These are phyloP conservation scores for Cladorrhinum sp. DNA, from an alignment of 2,329 filamentous ascomycete genomes.

Conservation along the genomic window DNA sequence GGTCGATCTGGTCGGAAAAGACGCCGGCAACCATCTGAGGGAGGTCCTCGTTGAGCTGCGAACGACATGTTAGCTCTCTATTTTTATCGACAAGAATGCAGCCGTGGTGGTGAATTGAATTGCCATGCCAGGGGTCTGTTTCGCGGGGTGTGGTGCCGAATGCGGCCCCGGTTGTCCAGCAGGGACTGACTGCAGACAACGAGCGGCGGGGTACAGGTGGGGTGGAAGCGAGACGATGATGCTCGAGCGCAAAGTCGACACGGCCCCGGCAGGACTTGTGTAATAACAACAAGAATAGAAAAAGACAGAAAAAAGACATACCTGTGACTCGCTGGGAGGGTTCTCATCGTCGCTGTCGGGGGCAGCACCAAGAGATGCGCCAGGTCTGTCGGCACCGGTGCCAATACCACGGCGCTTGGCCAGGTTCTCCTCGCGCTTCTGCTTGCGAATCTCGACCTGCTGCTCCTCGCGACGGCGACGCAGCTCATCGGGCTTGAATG, in stretches of 20 bases:
- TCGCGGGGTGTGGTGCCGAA: conserved; percentile 9
- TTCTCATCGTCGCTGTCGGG: conserved; percentile 98
- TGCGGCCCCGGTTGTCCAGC: conserved; percentile 11
- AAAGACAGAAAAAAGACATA: conserved; percentile 43
- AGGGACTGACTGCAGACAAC: conserved; percentile 13
- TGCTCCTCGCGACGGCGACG: conserved; percentile 97
- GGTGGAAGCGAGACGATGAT: conserved; percentile 14
- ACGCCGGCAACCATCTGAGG: conserved; percentile 97
- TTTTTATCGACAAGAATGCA: conserved; percentile 1
- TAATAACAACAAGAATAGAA: conserved; percentile 12
- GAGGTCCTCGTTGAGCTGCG: conserved; percentile 91
- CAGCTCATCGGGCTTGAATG: conserved; percentile 98
- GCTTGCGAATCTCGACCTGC: conserved; percentile 98
- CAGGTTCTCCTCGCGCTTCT: conserved; percentile 97
- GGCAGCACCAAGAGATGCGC: conserved; percentile 79
- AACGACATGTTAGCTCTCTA: conserved; percentile 28
- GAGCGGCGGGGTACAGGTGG: conserved; percentile 28
- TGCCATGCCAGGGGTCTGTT: background rate
- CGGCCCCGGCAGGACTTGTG: background rate
- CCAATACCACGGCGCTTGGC: conserved; percentile 96
- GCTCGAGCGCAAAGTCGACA: conserved; percentile 12
- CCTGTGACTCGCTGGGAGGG: conserved; percentile 91
- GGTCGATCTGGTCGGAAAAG: conserved; percentile 97
- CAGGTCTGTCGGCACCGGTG: conserved; percentile 73
- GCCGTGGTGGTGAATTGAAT: background rate